A percentile compares a stretch with the other conserved stretches of the same genome.
These are phyloP conservation scores for Mycosphaerelloides madeirae DNA, from an alignment of 2,329 filamentous ascomycete species.

Conservation along the genomic window DNA sequence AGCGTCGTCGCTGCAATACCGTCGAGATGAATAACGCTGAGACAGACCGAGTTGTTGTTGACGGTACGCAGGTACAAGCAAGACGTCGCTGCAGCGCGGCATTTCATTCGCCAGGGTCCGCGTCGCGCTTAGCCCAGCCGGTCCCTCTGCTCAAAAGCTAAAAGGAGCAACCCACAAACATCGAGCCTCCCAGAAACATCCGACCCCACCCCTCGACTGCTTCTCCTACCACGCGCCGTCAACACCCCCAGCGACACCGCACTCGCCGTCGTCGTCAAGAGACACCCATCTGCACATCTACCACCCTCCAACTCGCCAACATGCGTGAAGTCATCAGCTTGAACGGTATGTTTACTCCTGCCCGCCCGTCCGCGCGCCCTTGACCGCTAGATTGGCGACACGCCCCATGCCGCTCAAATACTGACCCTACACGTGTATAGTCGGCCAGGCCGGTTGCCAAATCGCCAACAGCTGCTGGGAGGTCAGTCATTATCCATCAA, in stretches of 20 bases:
- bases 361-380: constrained; percentile 31
- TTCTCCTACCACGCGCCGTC: constrained; percentile 6
- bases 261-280: constrained; percentile 15
- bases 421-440: constrained; percentile 61
- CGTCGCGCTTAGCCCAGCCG: not conserved
- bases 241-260: constrained; percentile 11
- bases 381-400: constrained; percentile 37
- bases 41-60: not conserved
- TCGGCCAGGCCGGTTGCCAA: constrained; percentile 99
- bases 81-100: not conserved
- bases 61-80: not conserved
- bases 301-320: constrained; percentile 41
- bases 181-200: constrained; percentile 13
- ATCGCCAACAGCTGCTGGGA: constrained; percentile 99
- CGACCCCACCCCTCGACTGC: constrained; percentile 7
- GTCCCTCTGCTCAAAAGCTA: not conserved
- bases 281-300: constrained; percentile 14
- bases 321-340: constrained; percentile 99
- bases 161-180: constrained; percentile 10
- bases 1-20: no score
- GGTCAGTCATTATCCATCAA: constrained; percentile 59
- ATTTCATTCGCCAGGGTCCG: constrained; percentile 1
- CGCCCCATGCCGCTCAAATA: constrained; percentile 16
- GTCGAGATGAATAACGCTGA: no score
- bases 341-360: constrained; percentile 66